phyloP scores from a whole-genome alignment of 306 rosid species.

The Inga oerstediana region DNA sequence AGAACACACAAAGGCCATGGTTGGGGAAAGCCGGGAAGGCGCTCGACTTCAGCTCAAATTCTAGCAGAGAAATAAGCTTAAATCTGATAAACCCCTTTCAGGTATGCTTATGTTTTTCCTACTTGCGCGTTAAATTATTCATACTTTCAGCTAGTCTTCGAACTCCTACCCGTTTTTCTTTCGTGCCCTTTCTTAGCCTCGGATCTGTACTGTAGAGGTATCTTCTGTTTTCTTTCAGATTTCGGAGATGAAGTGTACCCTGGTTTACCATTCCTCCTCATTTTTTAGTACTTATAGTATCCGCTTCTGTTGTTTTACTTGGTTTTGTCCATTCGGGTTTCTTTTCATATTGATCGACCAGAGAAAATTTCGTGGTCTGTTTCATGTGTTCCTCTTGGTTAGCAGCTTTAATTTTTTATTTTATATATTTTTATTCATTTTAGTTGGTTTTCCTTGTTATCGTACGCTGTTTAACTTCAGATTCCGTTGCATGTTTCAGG shows the following conservation, averaged over 20 bases:
- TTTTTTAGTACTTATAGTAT: background rate
- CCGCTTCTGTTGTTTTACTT: background rate
- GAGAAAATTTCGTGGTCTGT: background rate
- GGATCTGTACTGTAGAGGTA: constrained; percentile 41
- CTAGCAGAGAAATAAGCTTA: background rate
- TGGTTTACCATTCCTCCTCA: background rate
- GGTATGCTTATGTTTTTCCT: constrained; percentile 28
- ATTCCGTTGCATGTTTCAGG: constrained; percentile 59
- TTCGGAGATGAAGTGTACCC: constrained; percentile 13
- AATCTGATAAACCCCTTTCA: constrained; percentile 31
- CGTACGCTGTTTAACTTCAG: constrained; percentile 11
- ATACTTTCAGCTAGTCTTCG: background rate
- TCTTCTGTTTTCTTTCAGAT: constrained; percentile 10
- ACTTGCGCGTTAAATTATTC: background rate
- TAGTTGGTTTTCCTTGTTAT: constrained; percentile 1
- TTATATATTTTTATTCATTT: background rate
- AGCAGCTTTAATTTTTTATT: background rate
- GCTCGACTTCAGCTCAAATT: constrained; percentile 10
- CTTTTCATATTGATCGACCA: background rate
- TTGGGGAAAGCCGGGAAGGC: background rate
- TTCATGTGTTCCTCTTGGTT: background rate
- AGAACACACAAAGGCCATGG: background rate
- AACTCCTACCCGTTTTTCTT: background rate
- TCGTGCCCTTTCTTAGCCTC: background rate
- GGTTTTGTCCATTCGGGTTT: background rate